Base-by-base conservation (phyloP, 164 flowering plant genomes). In the Pachysandra terminalis region DNA sequence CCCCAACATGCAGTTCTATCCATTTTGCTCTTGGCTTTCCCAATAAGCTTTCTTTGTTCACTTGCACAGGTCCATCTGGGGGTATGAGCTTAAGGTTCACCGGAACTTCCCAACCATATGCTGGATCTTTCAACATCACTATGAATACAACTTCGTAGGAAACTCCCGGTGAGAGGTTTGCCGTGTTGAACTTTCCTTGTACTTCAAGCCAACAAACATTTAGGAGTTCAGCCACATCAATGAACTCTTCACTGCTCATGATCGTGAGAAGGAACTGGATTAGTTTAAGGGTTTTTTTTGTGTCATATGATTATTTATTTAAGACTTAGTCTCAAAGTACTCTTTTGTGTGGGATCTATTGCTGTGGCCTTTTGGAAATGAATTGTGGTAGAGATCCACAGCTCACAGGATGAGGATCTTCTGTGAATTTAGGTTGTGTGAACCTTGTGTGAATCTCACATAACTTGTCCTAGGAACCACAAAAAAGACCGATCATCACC, bases 121-220 rank as follows among this genome's bases (percentile, higher is more conserved):
- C 80, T 0, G 73, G 74, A 41, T 86, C 84, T 70, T 72, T 80
- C 53, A 90, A 8, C 90, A 71, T 86, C 64, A 92, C 79, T 61
- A 81, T 72, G 55, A 84, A 84, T 2, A 69, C 74, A 54, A 85
- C 82, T 66, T 84, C 81, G 41, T 88, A 92, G 3, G 53, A 19
- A 8, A 71, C 68, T 49, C 73, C 81, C 1, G 90, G 89, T 17
- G 89, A 61, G 16, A 92, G 86, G 64, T 77, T 74, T 26, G 74
- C 55, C 5, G 63, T 76, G 23, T 86, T 79, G 21, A 90, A 69
- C 57, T 64, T 85, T 48, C 87, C 94, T 63, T 74, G 69, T 51
- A 87, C 79, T 76, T 92, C 97, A 6, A 92, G 84, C 97, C 96
- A 88, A 56, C 94, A 86, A 0, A 90, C 91, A n/a, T 84, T 76